Conservation (phyloP, 305 asterid species). For the Fraxinus velutina region DNA sequence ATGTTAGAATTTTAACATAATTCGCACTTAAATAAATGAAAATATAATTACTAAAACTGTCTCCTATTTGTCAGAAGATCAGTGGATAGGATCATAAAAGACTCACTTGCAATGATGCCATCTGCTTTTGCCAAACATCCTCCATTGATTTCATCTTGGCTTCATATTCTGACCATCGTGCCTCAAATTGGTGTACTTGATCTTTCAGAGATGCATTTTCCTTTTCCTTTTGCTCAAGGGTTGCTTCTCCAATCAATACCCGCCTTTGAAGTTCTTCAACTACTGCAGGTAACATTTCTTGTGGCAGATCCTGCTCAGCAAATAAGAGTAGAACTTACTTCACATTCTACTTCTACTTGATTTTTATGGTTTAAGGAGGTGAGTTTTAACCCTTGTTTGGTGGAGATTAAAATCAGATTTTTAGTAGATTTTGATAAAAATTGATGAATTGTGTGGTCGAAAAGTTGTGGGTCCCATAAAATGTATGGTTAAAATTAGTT, state of each 20-base stretch:
- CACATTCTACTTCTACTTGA: background rate
- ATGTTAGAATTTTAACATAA: background rate
- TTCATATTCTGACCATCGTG: conserved; percentile 73
- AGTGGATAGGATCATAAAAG: background rate
- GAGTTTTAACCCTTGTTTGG: background rate
- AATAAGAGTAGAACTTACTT: conserved; percentile 20
- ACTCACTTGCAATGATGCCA: conserved; percentile 77
- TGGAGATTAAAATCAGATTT: background rate
- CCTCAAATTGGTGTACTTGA: conserved; percentile 61
- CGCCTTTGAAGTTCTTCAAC: conserved; percentile 71
- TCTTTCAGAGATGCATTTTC: conserved; percentile 69
- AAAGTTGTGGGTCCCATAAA: background rate
- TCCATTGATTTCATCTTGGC: conserved; percentile 83
- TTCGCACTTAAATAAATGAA: background rate
- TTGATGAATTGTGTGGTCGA: background rate
- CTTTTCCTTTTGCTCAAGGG: conserved; percentile 61
- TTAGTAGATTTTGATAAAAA: background rate
- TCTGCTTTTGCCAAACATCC: conserved; percentile 91
- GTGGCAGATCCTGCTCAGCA: conserved; percentile 52
- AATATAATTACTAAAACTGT: background rate
- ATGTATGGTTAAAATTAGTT: background rate
- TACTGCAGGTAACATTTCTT: conserved; percentile 46
- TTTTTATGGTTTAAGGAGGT: background rate
- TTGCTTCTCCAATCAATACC: conserved; percentile 46
- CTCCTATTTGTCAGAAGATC: background rate